phyloP scores from a whole-genome alignment of 805 yeast genomes.

The Saturnispora besseyi region DNA sequence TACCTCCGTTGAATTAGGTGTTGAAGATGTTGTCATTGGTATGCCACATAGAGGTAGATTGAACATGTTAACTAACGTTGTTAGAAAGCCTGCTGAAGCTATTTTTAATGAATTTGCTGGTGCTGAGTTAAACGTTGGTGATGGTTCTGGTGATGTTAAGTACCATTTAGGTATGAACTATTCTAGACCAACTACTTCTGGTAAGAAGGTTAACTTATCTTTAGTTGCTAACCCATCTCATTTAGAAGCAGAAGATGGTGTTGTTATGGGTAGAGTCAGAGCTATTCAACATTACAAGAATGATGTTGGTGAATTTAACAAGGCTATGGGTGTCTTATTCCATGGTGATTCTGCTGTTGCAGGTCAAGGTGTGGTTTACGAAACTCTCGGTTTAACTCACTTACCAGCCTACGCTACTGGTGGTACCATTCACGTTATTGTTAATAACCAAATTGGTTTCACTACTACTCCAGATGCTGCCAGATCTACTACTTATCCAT shows the following conservation, averaged over 20 bases:
- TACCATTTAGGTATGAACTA: constrained; percentile 99
- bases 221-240: constrained; percentile 98
- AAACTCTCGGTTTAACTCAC: constrained; percentile 89
- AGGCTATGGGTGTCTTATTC: constrained; percentile 85
- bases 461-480: constrained; percentile 98
- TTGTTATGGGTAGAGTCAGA: constrained; percentile 95
- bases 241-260: constrained; percentile 98
- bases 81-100: constrained; percentile 96
- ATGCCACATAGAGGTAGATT: constrained; percentile 99
- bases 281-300: constrained; percentile 88
- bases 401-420: constrained; percentile 96
- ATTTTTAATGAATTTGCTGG: constrained; percentile 95
- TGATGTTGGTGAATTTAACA: constrained; percentile 72
- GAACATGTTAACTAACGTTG: constrained; percentile 95
- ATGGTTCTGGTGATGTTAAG: constrained; percentile 98
- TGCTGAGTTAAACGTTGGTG: constrained; percentile 69
- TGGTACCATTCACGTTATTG: constrained; percentile 94
- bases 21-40: constrained; percentile 94
- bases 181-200: constrained; percentile 97
- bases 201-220: constrained; percentile 90
- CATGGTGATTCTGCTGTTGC: constrained; percentile 99
- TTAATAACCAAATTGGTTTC: constrained; percentile 98
- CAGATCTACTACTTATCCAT: constrained; percentile 96
- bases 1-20: constrained; percentile 83
- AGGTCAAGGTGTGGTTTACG: constrained; percentile 98